Evolutionary conservation across 306 rosid species (phyloP), one percentile per base, ranked within the genome.

Genomic region (Dalbergia cultrata): DNA sequence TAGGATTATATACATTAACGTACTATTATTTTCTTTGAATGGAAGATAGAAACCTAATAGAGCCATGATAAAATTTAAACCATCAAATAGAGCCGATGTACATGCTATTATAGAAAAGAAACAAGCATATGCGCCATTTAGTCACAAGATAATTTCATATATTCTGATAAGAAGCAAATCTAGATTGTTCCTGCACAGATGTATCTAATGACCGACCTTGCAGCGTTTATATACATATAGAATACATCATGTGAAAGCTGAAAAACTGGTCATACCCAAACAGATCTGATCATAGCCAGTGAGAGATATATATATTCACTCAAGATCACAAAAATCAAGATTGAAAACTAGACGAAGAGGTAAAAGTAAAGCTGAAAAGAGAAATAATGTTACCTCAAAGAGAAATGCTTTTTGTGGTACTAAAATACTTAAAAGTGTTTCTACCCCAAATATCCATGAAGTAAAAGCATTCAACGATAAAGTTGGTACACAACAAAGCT

Each of bases 401-500:
- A 37, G 41, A 37, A 37, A 37, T 37, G 41, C 41, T 37, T 37
- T 34, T 37, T 37, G 8, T 37, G 8, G 41, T 37, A 37, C 41
- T 37, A 37, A 37, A 37, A 37, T 7, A 37, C 41, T 37, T 37
- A 37, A 37, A 37, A 37, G 7, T 37, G 41, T 37, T 37, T 37
- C 7, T 26, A 26, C 31, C 31, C 62, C 70, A 84, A 53, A 65
- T 75, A 86, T 60, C 70, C 80, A 75, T 59, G 75, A 82, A 79
- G 67, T 19, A 80, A 86, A 86, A 79, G 78, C 77, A 80, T n/a
- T 80, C 10, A 82, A 71, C 75, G 76, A 81, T 80, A 69, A 31
- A 54, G 18, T 12, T 31, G 12, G 89, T 81, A 68, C 83, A 72
- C 43, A 80, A 78, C 22, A 80, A 74, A 83, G 75, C 63, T 80